Evolutionary conservation across 768 basidiomycete species (phyloP).

Genomic region (Omphalotus guepiniiformis): DNA sequence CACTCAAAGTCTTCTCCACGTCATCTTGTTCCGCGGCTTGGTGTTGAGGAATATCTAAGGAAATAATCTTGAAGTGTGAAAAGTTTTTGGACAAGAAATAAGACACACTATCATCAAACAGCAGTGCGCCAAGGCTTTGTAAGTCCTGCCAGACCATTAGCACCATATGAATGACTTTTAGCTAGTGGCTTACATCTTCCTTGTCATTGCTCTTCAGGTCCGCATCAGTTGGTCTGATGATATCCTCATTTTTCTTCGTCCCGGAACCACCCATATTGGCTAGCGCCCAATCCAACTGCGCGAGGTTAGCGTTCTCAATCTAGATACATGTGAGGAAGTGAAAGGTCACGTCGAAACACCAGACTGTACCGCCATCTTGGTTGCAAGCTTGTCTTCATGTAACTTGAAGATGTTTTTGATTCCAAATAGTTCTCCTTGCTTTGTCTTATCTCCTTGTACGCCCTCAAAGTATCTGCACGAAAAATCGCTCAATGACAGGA

Average conservation of each 20-base stretch:
- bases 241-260: slow-evolving; percentile 27
- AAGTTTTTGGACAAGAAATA: neutral
- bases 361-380: slow-evolving; percentile 62
- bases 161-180: neutral
- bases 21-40: slow-evolving; percentile 39
- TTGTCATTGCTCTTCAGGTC: slow-evolving; percentile 41
- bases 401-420: slow-evolving; percentile 81
- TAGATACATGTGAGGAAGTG: slow-evolving; percentile 20
- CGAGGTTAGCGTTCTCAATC: slow-evolving; percentile 76
- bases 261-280: slow-evolving; percentile 53
- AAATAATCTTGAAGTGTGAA: neutral
- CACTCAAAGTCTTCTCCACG: slow-evolving; percentile 50
- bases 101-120: slow-evolving; percentile 63
- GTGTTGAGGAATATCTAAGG: slow-evolving; percentile 30
- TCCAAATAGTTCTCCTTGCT: slow-evolving; percentile 83
- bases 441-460: slow-evolving; percentile 69
- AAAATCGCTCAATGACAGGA: neutral
- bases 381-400: slow-evolving; percentile 64
- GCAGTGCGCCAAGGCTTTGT: slow-evolving; percentile 57
- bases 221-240: slow-evolving; percentile 42
- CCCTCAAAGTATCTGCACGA: slow-evolving; percentile 70
- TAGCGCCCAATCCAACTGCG: slow-evolving; percentile 79
- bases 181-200: slow-evolving; percentile 33
- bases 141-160: slow-evolving; percentile 18
- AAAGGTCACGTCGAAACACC: neutral